phyloP scores from a whole-genome alignment of 805 yeast genomes.

The Metschnikowia kunwiensis region DNA sequence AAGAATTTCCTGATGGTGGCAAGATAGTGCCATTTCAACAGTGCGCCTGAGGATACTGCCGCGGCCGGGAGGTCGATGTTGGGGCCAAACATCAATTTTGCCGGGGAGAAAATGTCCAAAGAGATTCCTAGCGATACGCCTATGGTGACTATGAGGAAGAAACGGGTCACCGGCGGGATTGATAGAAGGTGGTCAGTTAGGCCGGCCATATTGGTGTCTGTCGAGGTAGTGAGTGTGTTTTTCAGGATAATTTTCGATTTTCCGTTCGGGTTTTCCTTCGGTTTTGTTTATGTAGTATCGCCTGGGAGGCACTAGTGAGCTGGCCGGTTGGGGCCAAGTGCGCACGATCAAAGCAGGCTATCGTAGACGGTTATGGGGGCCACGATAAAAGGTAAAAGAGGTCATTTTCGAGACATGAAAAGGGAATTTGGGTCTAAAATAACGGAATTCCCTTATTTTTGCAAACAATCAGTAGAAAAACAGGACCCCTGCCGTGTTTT shows the following conservation, averaged over 20 bases:
- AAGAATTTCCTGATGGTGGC: neutral
- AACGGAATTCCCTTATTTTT: too few relatives aligned
- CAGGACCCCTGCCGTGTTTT: too few relatives aligned
- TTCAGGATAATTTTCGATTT: neutral
- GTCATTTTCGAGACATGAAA: too few relatives aligned
- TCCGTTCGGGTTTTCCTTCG: too few relatives aligned
- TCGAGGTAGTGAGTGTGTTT: neutral
- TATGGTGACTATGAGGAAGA: conserved; percentile 48
- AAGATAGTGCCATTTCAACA: neutral
- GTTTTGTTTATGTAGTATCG: too few relatives aligned
- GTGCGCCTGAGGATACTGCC: neutral
- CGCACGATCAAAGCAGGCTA: too few relatives aligned
- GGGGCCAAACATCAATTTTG: conserved; percentile 14
- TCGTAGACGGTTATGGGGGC: too few relatives aligned
- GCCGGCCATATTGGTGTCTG: conserved; percentile 11
- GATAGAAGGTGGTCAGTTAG: conserved; percentile 16
- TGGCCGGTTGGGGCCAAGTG: too few relatives aligned
- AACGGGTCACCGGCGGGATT: conserved; percentile 63
- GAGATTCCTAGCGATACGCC: conserved; percentile 38
- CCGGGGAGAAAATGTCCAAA: conserved; percentile 18
- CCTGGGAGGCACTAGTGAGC: too few relatives aligned
- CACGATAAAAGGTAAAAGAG: too few relatives aligned
- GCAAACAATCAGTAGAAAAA: too few relatives aligned
- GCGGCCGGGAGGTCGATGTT: neutral
- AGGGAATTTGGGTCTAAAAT: too few relatives aligned